Conservation (phyloP, 2,329 filamentous ascomycete genomes). For the Beauveria bassiana region DNA sequence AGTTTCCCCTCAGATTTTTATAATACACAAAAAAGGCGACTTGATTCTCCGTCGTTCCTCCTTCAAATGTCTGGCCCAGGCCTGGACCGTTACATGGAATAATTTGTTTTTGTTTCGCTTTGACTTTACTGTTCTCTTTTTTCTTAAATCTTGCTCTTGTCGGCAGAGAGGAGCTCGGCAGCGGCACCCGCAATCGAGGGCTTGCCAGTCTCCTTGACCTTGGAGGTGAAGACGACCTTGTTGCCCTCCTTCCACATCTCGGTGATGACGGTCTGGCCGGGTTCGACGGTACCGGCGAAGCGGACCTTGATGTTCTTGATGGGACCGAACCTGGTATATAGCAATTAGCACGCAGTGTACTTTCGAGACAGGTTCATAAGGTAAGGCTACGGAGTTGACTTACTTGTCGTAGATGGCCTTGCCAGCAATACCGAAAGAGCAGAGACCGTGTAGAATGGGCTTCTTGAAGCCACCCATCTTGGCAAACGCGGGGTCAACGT, state of each 20-base stretch:
- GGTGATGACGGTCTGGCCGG: conserved; percentile 81
- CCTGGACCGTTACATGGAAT: not conserved
- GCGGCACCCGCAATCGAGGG: conserved; percentile 74
- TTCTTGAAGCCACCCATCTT: conserved; percentile 91
- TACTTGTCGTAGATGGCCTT: conserved; percentile 76
- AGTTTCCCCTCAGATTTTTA: not conserved
- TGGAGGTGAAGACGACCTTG: conserved; percentile 75
- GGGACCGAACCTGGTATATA: conserved; percentile 49
- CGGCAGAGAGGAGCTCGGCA: conserved; percentile 55
- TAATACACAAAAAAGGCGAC: conserved; percentile 2
- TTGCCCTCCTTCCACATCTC: conserved; percentile 91
- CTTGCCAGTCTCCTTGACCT: conserved; percentile 90
- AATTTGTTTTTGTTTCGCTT: conserved; percentile 2
- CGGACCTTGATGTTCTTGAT: conserved; percentile 91
- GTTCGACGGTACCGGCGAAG: conserved; percentile 78
- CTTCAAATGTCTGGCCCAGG: not conserved
- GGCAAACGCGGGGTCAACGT: conserved; percentile 90
- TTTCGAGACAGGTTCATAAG: not conserved
- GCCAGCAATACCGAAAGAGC: conserved; percentile 83
- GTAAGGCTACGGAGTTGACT: not conserved
- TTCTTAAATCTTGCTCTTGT: conserved; percentile 24
- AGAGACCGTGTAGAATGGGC: conserved; percentile 94
- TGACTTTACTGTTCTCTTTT: not conserved
- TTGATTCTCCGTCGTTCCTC: not conserved
- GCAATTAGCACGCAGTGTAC: not conserved